These are phyloP conservation scores for Aspergillus glaucus DNA, from an alignment of 2,329 filamentous ascomycete species.

Conservation along the genomic window DNA sequence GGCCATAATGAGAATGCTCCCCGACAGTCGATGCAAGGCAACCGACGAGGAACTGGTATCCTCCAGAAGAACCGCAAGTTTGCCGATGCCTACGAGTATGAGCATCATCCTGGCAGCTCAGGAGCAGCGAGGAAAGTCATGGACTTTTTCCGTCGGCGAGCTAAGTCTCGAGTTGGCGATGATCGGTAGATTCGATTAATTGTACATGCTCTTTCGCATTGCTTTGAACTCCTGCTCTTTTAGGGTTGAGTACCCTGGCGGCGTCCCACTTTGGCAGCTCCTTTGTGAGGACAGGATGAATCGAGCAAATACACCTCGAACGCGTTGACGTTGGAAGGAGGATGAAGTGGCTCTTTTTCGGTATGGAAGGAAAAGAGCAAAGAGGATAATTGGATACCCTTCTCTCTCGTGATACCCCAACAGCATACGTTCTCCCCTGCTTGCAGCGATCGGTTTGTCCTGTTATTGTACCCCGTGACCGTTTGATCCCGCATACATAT, in stretches of 20 bases:
- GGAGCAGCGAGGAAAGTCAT: conserved; percentile 88
- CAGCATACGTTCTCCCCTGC: conserved; percentile 28
- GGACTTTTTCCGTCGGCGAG: conserved; percentile 92
- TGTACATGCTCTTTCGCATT: conserved; percentile 9
- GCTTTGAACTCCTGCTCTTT: conserved; percentile 8
- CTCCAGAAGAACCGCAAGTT: conserved; percentile 82
- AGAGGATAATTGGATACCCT: conserved; percentile 33
- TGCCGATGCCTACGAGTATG: conserved; percentile 77
- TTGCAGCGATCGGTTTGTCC: conserved; percentile 31
- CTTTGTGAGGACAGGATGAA: conserved; percentile 1
- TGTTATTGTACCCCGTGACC: conserved; percentile 19
- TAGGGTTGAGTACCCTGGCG: not conserved
- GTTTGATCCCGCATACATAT: conserved; percentile 24
- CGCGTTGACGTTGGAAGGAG: conserved; percentile 9
- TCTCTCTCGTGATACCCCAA: conserved; percentile 25
- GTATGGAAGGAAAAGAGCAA: conserved; percentile 25
- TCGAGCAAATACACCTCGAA: conserved; percentile 6
- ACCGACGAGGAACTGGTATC: conserved; percentile 48
- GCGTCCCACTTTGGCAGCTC: too few species aligned
- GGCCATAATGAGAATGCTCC: conserved; percentile 40
- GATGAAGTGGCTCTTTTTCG: conserved; percentile 13
- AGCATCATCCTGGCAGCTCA: conserved; percentile 73
- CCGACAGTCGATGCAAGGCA: conserved; percentile 38
- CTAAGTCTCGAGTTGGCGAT: conserved; percentile 60
- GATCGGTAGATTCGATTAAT: conserved; percentile 26